Base-by-base conservation (phyloP, 805 yeast genomes). In the Helenozyma baotianmanensis region DNA sequence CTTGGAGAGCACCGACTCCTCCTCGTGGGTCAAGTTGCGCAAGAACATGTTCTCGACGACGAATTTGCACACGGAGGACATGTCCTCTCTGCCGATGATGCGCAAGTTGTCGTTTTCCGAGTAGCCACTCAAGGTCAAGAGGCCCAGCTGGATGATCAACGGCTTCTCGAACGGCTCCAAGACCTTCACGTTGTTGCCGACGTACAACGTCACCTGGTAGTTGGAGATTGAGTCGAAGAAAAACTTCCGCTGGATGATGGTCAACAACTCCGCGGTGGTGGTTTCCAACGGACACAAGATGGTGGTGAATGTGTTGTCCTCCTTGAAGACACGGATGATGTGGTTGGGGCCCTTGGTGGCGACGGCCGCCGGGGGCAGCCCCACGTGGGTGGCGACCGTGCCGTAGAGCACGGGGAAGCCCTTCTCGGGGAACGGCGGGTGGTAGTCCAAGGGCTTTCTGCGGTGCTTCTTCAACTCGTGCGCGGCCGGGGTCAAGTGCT, bases 241-340 rank as follows among this genome's bases (percentile, higher is more conserved):
- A 50, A 88, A 82, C 57, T 90, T 89, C 39, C 83, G 76, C 42
- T 83, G 84, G 15, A 87, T 73, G 29, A 74, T 70, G 21, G 74
- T 76, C 24, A 90, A 64, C 32, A 92, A 62, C 29, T 87, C 95
- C 6, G 77, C 71, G 0, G 87, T 84, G 0, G 90, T 76, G 2
- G 88, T 82, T 37, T 82, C 84, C 21, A 83, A 69, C 0, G 90
- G 76, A 51, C 95, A 81, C 11, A 88, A 77, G 14, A 90, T 62
- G 1, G 96, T 85, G 11, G 92, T 82, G 43, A 87, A 85, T 9
- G 88, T 82, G 47, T 87, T 89, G 37, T 85, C 95, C 32, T 78
- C 83, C 38, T 82, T 78, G 62, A 83, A 88, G 2, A 90, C 80
- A 39, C 95, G 77, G 14, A 90, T 64, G 40, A 69, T 73, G 44